Evolutionary conservation across 2,329 filamentous ascomycete species (phyloP), one percentile per base, ranked within the genome.

Genomic region (Fusarium pseudoanthophilum): DNA sequence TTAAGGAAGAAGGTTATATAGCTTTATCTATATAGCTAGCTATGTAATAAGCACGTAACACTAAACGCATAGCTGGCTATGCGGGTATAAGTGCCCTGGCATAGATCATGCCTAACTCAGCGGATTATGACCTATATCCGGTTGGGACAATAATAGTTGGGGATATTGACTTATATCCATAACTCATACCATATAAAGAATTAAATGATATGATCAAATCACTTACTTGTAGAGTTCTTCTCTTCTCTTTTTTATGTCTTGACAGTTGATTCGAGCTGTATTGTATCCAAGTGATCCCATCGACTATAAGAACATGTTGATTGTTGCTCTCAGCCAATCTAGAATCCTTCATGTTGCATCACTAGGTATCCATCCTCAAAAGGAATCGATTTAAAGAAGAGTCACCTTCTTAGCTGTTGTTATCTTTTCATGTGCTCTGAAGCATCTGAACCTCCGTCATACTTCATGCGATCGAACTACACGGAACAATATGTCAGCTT

Each of bases 41-140:
- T n/a, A n/a, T n/a, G n/a, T n/a, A n/a, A n/a, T n/a, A n/a, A n/a
- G n/a, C n/a, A n/a, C n/a, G n/a, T n/a, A n/a, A n/a, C n/a, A n/a
- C n/a, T n/a, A n/a, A n/a, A n/a, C n/a, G n/a, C n/a, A n/a, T n/a
- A n/a, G n/a, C n/a, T n/a, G n/a, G n/a, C n/a, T n/a, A n/a, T n/a
- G n/a, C n/a, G n/a, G n/a, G n/a, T n/a, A n/a, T n/a, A n/a, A n/a
- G n/a, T n/a, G n/a, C n/a, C n/a, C n/a, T 34, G 48, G 24, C 28
- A 66, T 66, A 28, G 53, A 45, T 56, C 36, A 13, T 30, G 24
- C 32, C 24, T 53, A 36, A 55, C 51, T 55, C 51, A n/a, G 51
- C 51, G 26, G 24, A 28, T 55, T 42, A 11, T 28, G 20, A 21
- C 43, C 18, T 53, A 53, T 36, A 34, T 53, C 18, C 24, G 34